Conservation (phyloP, 208 protist genomes). For the Acanthamoeba sp. region DNA sequence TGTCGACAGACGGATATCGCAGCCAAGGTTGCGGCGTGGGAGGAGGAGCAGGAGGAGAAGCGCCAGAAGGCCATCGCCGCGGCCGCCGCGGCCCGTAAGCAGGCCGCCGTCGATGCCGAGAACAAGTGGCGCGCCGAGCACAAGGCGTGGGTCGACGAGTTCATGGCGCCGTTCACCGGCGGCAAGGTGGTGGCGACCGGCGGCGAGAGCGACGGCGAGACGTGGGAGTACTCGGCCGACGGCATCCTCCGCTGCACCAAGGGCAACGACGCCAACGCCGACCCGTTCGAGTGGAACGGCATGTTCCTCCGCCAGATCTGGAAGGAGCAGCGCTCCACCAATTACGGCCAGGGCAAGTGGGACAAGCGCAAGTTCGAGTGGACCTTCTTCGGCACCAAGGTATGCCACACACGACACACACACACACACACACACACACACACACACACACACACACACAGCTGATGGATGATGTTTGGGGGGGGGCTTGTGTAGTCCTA, state of each 20-base stretch:
- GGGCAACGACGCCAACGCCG: neutral
- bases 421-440: too few species aligned
- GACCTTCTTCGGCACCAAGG: neutral
- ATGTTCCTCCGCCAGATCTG: neutral
- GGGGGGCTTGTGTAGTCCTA: neutral
- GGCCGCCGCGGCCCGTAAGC: neutral
- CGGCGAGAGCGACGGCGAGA: constrained; percentile 4
- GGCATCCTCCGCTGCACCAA: constrained; percentile 5
- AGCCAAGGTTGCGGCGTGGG: neutral
- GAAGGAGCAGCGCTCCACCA: neutral
- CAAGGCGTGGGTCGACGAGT: neutral
- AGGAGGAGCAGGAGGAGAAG: constrained; percentile 1
- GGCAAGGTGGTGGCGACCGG: neutral
- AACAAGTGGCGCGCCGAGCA: neutral
- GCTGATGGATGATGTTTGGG: too few species aligned
- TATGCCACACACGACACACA: too few species aligned
- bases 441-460: too few species aligned
- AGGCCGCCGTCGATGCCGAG: neutral
- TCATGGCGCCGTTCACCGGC: neutral
- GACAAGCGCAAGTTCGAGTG: constrained; percentile 13
- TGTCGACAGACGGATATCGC: too few species aligned
- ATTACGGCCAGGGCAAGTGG: neutral
- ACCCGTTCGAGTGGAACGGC: constrained; percentile 6
- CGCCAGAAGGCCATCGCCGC: neutral
- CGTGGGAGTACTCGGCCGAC: constrained; percentile 16